Evolutionary conservation across 176 grass and related monocot species (phyloP).

Genomic region (Cenchrus fungigraminus): DNA sequence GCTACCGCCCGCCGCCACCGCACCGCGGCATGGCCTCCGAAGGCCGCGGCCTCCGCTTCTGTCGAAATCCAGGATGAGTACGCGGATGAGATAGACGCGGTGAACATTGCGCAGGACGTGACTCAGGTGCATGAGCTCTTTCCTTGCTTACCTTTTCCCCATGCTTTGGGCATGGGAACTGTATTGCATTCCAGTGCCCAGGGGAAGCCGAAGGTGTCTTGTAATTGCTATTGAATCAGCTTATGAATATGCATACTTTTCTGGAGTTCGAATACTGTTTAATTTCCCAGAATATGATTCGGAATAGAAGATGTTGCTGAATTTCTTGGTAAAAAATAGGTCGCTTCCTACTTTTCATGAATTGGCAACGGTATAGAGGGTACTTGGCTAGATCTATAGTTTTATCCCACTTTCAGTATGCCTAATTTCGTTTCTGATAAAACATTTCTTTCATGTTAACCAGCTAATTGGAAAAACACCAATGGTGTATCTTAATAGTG

Average conservation of each 20-base stretch:
- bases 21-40: slow-evolving; percentile 32
- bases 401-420: not conserved
- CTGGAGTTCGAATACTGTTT: not conserved
- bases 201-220: not conserved
- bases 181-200: not conserved
- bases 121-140: slow-evolving; percentile 62
- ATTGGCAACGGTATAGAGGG: not conserved
- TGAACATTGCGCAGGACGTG: slow-evolving; percentile 94
- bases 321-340: not conserved
- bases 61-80: slow-evolving; percentile 49
- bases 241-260: not conserved
- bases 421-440: slow-evolving; percentile 26
- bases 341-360: not conserved
- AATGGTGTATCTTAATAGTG: slow-evolving; percentile 95
- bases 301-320: not conserved
- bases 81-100: slow-evolving; percentile 61
- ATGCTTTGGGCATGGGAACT: not conserved
- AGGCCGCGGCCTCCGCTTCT: slow-evolving; percentile 39
- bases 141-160: not conserved
- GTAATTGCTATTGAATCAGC: not conserved
- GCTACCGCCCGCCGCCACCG: slow-evolving; percentile 15
- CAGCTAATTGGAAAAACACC: slow-evolving; percentile 93
- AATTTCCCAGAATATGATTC: not conserved
- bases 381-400: not conserved
- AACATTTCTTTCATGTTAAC: slow-evolving; percentile 27